Evolutionary conservation across 2,329 filamentous ascomycete species (phyloP).

Genomic region (Ramularia endophylla): DNA sequence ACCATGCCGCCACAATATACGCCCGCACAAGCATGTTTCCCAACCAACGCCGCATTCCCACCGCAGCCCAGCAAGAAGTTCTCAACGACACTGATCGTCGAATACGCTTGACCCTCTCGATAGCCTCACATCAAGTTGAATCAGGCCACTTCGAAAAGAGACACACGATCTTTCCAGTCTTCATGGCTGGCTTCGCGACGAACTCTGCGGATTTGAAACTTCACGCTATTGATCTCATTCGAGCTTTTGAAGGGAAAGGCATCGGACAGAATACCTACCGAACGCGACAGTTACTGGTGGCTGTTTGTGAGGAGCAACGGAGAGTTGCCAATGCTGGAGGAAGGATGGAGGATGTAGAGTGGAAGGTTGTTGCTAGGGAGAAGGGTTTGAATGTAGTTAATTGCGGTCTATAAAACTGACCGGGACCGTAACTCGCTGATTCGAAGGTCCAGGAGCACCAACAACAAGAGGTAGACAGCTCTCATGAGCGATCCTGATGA

Average conservation of each 20-base stretch:
- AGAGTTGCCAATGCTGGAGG: constrained; percentile 35
- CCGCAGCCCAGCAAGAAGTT: constrained; percentile 26
- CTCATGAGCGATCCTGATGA: no score
- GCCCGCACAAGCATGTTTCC: constrained; percentile 51
- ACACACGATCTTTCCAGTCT: constrained; percentile 49
- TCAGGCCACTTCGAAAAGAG: constrained; percentile 37
- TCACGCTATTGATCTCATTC: constrained; percentile 45
- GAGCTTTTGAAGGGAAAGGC: constrained; percentile 40
- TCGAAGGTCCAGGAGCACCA: no score
- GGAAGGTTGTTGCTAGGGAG: constrained; percentile 44
- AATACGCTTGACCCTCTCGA: constrained; percentile 40
- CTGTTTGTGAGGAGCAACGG: constrained; percentile 45
- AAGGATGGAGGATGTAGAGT: constrained; percentile 43
- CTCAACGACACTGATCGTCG: constrained; percentile 41
- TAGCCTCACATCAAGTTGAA: constrained; percentile 37
- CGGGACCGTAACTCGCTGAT: no score
- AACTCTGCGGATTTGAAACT: constrained; percentile 38
- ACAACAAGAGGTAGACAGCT: no score
- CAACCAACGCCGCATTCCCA: constrained; percentile 39
- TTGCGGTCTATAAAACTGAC: constrained; percentile 47
- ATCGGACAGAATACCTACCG: constrained; percentile 45
- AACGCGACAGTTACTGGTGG: constrained; percentile 41
- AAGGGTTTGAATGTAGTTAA: constrained; percentile 45
- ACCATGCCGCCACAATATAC: constrained; percentile 46
- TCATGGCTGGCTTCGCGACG: constrained; percentile 47